A percentile compares a stretch with the other conserved stretches of the same genome.
phyloP scores from a whole-genome alignment of 2,329 filamentous ascomycete species.

The Penicillium sp. region DNA sequence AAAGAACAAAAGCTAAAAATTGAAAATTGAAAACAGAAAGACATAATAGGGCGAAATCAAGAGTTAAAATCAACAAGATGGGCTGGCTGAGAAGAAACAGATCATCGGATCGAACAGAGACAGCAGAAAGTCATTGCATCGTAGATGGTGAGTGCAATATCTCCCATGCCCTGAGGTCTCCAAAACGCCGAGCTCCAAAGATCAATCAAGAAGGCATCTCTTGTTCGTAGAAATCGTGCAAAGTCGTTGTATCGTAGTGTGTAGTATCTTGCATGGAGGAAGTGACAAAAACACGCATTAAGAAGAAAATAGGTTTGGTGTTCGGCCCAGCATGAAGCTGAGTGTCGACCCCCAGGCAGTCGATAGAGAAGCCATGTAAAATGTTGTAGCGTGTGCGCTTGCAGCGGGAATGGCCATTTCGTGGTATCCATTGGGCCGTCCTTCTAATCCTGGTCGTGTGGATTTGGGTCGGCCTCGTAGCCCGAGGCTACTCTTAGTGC shows the following conservation, averaged over 20 bases:
- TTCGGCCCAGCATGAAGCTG: not conserved
- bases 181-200: constrained; percentile 23
- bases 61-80: not conserved
- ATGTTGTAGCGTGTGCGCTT: not conserved
- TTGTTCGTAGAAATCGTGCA: constrained; percentile 22
- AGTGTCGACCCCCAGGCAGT: not conserved
- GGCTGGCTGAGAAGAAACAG: not conserved
- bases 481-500: constrained; percentile 26
- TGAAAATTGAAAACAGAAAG: constrained; percentile 1
- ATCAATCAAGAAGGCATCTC: constrained; percentile 14
- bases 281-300: constrained; percentile 8
- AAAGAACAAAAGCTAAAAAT: constrained; percentile 1
- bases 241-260: constrained; percentile 15
- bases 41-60: not conserved
- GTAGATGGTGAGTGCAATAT: constrained; percentile 7
- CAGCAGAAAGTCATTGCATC: constrained; percentile 5
- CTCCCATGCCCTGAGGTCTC: constrained; percentile 11
- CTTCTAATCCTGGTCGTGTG: not conserved
- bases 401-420: not conserved
- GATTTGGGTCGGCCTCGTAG: not conserved
- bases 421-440: too few relatives aligned
- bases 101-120: not conserved
- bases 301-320: not conserved
- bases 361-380: not conserved
- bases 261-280: not conserved